Conservation (phyloP, 139 green algal species). For the Micromonas commoda region DNA sequence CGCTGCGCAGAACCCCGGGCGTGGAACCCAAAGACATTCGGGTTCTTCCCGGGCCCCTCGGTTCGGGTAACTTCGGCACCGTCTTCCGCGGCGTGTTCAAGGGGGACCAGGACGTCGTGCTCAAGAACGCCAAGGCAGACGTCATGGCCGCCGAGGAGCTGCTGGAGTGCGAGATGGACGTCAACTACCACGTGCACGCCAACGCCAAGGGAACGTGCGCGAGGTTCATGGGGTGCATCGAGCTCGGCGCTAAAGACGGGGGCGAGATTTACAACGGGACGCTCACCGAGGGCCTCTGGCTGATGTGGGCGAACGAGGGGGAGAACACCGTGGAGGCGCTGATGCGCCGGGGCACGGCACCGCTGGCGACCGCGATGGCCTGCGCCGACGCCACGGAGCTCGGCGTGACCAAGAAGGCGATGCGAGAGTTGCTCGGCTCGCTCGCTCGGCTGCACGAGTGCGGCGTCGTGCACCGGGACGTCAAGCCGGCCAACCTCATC, state of each 20-base stretch:
- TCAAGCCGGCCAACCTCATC: constrained; percentile 18
- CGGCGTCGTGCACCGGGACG: constrained; percentile 15
- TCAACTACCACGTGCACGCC: constrained; percentile 13
- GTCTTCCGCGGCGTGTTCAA: constrained; percentile 5
- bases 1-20: neutral
- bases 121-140: constrained; percentile 4
- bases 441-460: neutral
- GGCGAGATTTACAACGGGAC: constrained; percentile 12
- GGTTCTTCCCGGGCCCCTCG: neutral
- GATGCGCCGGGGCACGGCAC: neutral
- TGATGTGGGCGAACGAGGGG: constrained; percentile 13
- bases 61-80: neutral
- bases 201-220: constrained; percentile 5
- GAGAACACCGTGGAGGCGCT: neutral
- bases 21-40: constrained; percentile 17
- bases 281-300: constrained; percentile 4
- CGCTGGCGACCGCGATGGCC: neutral
- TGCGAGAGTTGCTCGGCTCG: neutral
- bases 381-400: neutral
- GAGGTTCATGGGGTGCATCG: neutral
- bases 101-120: neutral
- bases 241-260: neutral
- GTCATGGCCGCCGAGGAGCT: neutral
- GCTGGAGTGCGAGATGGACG: constrained; percentile 8
- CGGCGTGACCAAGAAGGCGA: neutral